Evolutionary conservation across 192 early-diverging fungal genomes (phyloP).

Genomic region (Rhizoclosmatium globosum): DNA sequence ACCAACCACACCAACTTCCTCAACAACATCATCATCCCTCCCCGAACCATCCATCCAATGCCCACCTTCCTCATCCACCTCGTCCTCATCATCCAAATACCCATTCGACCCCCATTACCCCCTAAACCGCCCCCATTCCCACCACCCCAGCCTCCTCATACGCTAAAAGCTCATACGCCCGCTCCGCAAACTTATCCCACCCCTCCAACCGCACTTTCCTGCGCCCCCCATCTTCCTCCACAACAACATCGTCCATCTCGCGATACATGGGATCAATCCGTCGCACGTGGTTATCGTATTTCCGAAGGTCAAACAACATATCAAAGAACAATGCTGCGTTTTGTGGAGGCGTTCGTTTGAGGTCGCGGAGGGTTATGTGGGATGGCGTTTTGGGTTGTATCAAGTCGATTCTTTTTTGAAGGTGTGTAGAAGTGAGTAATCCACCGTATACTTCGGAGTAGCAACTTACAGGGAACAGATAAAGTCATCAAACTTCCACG

Average conservation of each 20-base stretch:
- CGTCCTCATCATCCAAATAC: slow-evolving; percentile 22
- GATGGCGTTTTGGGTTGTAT: slow-evolving; percentile 50
- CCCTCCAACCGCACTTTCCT: slow-evolving; percentile 55
- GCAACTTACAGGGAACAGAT: slow-evolving; percentile 55
- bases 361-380: slow-evolving; percentile 54
- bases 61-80: not conserved
- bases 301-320: slow-evolving; percentile 67
- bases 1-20: slow-evolving; percentile 9
- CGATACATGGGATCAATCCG: slow-evolving; percentile 64
- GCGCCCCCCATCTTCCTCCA: slow-evolving; percentile 36
- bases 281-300: slow-evolving; percentile 62
- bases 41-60: not conserved
- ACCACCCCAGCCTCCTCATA: slow-evolving; percentile 49
- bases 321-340: slow-evolving; percentile 62
- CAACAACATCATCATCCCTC: slow-evolving; percentile 28
- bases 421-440: too few species aligned
- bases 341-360: slow-evolving; percentile 46
- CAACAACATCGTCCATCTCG: slow-evolving; percentile 61
- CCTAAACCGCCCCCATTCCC: not conserved
- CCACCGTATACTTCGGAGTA: too few species aligned
- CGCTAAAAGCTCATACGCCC: slow-evolving; percentile 61
- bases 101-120: not conserved
- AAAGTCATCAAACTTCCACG: slow-evolving; percentile 66
- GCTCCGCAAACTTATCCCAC: slow-evolving; percentile 70
- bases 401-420: slow-evolving; percentile 53